phyloP scores from a whole-genome alignment of 2,329 filamentous ascomycete species.

The Pestalotiopsis sp. region DNA sequence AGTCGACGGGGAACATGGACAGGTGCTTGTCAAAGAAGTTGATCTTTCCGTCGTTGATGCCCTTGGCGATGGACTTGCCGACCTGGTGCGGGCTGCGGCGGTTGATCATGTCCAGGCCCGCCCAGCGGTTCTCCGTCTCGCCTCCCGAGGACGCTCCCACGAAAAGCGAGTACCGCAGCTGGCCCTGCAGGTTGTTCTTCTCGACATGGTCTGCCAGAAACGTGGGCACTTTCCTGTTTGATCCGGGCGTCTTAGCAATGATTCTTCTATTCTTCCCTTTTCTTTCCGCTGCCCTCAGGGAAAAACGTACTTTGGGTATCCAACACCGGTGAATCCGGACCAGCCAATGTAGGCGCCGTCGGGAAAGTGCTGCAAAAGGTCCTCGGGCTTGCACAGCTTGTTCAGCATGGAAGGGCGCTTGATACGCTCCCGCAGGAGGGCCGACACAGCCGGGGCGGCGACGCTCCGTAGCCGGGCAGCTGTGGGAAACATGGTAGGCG shows the following conservation, averaged over 20 bases:
- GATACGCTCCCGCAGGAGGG: conserved; percentile 75
- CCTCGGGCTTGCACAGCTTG: conserved; percentile 79
- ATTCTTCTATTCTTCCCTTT: background rate
- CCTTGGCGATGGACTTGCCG: conserved; percentile 86
- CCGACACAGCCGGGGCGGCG: conserved; percentile 63
- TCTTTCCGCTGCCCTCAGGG: background rate
- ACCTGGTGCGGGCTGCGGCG: conserved; percentile 84
- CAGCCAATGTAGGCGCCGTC: conserved; percentile 87
- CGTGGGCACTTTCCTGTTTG: conserved; percentile 75
- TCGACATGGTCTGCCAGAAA: conserved; percentile 88
- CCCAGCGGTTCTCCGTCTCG: conserved; percentile 92
- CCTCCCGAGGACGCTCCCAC: conserved; percentile 88
- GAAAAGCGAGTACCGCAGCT: conserved; percentile 85
- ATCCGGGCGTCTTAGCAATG: background rate
- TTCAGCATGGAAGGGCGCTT: conserved; percentile 76
- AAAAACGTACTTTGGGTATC: conserved; percentile 76
- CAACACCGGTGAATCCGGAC: conserved; percentile 89
- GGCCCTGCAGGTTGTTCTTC: conserved; percentile 79
- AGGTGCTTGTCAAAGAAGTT: conserved; percentile 94
- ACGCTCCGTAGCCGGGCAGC: conserved; percentile 31
- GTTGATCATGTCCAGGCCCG: conserved; percentile 87
- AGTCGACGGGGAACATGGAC: conserved; percentile 87
- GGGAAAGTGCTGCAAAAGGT: conserved; percentile 80
- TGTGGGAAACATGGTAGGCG: background rate
- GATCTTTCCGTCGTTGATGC: conserved; percentile 86